Percentiles rank a stretch among this genome's conserved stretches.
Evolutionary conservation across 1,284 basidiomycete species (phyloP).

Genomic region (Rhodotorula sp.): DNA sequence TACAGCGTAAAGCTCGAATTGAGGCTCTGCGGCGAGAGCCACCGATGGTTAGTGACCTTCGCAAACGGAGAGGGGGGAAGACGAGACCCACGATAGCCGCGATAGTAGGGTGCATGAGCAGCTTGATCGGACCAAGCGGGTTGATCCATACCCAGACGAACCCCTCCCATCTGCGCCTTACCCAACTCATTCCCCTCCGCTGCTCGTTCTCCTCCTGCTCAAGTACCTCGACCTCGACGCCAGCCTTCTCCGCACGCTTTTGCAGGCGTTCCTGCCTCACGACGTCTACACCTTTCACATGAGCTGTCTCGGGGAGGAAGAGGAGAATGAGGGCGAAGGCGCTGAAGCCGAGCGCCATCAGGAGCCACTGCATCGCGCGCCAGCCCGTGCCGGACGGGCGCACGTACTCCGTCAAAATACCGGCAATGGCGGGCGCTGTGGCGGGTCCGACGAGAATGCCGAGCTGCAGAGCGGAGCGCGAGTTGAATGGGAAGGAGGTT

Average conservation of each 20-base stretch:
- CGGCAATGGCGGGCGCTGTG: conserved; percentile 51
- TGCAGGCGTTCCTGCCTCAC: conserved; percentile 38
- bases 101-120: conserved; percentile 65
- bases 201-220: background rate
- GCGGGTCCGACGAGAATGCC: conserved; percentile 49
- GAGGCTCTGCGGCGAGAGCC: conserved; percentile 17
- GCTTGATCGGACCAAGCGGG: conserved; percentile 59
- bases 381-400: conserved; percentile 55
- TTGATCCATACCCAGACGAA: conserved; percentile 61
- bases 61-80: background rate
- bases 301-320: conserved; percentile 71
- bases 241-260: conserved; percentile 21
- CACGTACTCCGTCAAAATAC: conserved; percentile 54
- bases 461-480: background rate
- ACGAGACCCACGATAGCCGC: conserved; percentile 57
- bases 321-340: conserved; percentile 57
- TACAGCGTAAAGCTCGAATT: conserved; percentile 38
- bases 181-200: background rate
- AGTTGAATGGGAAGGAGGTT: too few species aligned
- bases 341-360: conserved; percentile 55
- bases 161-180: conserved; percentile 9
- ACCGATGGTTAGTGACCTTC: background rate
- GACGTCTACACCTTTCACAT: conserved; percentile 59
- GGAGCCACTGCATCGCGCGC: conserved; percentile 64
- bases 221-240: conserved; percentile 19